Evolutionary conservation across 257 asterid genomes (phyloP), one percentile per base, ranked within the genome.

Genomic region (Dorcoceras hygrometricum): DNA sequence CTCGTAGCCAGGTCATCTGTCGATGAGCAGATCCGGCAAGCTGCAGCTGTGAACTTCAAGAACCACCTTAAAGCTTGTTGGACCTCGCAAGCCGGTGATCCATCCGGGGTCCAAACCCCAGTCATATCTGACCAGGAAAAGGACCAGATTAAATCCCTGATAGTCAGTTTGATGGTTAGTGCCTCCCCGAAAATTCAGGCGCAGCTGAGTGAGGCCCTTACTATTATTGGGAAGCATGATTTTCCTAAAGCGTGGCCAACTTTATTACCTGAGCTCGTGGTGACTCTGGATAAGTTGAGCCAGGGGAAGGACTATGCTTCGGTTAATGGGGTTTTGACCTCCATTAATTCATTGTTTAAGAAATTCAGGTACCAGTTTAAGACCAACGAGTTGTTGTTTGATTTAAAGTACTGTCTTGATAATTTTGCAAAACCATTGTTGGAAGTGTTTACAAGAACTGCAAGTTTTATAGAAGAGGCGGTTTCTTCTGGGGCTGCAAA

Each of bases 21-120:
- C 34, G 95, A 88, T 26, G 96, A 88, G 54, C 95, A 85, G 87
- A 80, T 85, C 89, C 95, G 99, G 25, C 97, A 85, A 55, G 77
- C 97, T 3, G 99, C 96, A 7, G 95, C 99, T 3, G 96, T 93
- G 27, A 83, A 80, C 83, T 93, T 93, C 66, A 93, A 93, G 63
- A 93, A 93, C 79, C 90, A 87, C 11, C 87, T 88, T 65, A 89
- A 86, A 75, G 67, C 84, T n/a, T 86, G 79, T 26, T 94, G 99
- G 97, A 74, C 80, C 3, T 68, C 62, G 4, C 79, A 75, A 22
- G 71, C 87, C 5, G 75, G 81, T 46, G 71, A 74, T 8, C 79
- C 79, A 3, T 39, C 51, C 51, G 51, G 51, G 0, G 73, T 71
- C 12, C 75, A 71, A 8, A 48, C 32, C 54, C 51, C 51, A 4